phyloP scores from a whole-genome alignment of 2,329 filamentous ascomycete genomes.

The Westerdykella aurantiaca region DNA sequence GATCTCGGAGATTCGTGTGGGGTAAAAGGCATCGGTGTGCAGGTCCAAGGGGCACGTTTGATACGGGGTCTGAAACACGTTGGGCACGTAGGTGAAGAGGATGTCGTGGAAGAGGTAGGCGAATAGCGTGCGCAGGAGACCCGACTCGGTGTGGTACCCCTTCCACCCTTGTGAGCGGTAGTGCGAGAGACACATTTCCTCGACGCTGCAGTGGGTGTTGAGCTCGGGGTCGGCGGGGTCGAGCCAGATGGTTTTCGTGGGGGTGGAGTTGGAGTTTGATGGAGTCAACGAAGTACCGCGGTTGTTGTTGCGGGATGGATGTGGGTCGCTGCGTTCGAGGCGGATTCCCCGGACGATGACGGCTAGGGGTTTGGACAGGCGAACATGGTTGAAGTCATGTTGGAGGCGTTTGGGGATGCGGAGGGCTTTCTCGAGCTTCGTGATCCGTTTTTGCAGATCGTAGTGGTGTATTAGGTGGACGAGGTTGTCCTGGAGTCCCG shows the following conservation, averaged over 20 bases:
- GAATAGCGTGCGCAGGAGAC: conserved; percentile 79
- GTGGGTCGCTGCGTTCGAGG: conserved; percentile 56
- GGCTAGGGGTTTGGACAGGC: conserved; percentile 68
- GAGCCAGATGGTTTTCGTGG: conserved; percentile 79
- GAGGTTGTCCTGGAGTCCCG: conserved; percentile 76
- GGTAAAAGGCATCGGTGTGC: conserved; percentile 88
- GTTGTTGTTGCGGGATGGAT: conserved; percentile 29
- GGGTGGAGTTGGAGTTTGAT: conserved; percentile 37
- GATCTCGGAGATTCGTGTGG: conserved; percentile 79
- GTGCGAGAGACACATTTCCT: conserved; percentile 86
- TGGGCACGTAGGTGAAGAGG: conserved; percentile 86
- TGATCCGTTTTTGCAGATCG: conserved; percentile 88
- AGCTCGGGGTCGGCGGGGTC: conserved; percentile 58
- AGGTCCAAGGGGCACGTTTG: conserved; percentile 92
- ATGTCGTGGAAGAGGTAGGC: conserved; percentile 89
- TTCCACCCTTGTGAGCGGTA: conserved; percentile 85
- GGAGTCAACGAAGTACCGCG: conserved; percentile 36
- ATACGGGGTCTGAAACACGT: conserved; percentile 93
- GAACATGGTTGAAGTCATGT: conserved; percentile 87
- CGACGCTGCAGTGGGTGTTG: conserved; percentile 74
- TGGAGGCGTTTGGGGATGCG: conserved; percentile 79
- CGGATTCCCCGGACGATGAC: conserved; percentile 72
- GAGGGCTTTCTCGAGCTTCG: conserved; percentile 79
- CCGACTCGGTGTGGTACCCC: conserved; percentile 88
- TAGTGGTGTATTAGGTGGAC: conserved; percentile 93